phyloP scores from a whole-genome alignment of 176 grass and related monocot genomes.

The Bolboschoenus planiculmis region DNA sequence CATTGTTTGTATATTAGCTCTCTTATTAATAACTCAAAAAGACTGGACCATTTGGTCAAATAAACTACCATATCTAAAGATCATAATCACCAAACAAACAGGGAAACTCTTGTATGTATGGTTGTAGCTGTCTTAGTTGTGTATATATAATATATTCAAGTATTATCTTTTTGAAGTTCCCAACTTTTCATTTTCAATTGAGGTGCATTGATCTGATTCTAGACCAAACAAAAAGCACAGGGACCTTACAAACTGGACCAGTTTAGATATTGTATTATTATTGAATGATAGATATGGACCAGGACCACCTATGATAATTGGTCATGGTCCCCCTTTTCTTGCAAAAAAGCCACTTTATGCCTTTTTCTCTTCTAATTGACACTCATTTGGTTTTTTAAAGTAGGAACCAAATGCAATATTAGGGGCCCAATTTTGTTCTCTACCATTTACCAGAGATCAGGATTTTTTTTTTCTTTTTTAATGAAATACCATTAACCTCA shows the following conservation, averaged over 20 bases:
- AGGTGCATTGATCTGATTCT: slow-evolving; percentile 10
- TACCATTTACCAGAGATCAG: not conserved
- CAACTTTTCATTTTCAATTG: not conserved
- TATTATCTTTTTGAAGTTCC: not conserved
- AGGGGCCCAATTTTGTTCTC: not conserved
- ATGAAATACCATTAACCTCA: no score
- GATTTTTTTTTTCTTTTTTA: not conserved
- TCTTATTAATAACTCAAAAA: no score
- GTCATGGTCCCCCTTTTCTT: slow-evolving; percentile 1
- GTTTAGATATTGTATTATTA: not conserved
- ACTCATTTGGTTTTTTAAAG: slow-evolving; percentile 7
- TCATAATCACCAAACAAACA: not conserved
- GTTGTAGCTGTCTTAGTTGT: not conserved
- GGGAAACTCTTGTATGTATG: not conserved
- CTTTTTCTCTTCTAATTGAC: not conserved
- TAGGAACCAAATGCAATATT: not conserved
- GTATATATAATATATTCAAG: no score
- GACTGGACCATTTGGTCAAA: no score
- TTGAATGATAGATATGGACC: not conserved
- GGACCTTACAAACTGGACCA: not conserved
- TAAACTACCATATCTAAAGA: not conserved
- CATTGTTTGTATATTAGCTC: no score
- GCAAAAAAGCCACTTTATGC: not conserved
- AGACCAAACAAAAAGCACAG: slow-evolving; percentile 16
- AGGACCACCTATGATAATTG: not conserved